A percentile compares a stretch with the other conserved stretches of the same genome.
Conservation (phyloP, 768 basidiomycete species). For the Boletus reticuloceps region DNA sequence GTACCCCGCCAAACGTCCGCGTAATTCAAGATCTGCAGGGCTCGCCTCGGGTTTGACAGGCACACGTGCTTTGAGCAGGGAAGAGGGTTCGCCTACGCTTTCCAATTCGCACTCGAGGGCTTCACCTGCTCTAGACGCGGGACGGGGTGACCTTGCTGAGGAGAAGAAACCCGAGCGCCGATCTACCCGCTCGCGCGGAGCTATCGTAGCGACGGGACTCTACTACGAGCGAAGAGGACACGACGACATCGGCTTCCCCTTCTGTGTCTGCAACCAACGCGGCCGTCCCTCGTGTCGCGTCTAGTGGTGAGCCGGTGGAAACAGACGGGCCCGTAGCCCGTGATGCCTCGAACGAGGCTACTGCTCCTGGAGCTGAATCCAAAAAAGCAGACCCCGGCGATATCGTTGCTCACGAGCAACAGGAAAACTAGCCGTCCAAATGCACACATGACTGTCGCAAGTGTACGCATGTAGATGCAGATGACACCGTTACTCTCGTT, state of each 20-base stretch:
- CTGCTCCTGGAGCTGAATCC: background rate
- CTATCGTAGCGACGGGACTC: constrained; percentile 45
- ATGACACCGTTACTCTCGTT: background rate
- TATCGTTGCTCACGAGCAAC: background rate
- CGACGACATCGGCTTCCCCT: constrained; percentile 33
- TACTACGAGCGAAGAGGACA: constrained; percentile 47
- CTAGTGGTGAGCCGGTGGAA: constrained; percentile 16
- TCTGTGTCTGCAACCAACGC: constrained; percentile 30
- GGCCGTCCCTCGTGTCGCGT: constrained; percentile 1
- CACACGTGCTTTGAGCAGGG: constrained; percentile 28
- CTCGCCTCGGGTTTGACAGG: constrained; percentile 11
- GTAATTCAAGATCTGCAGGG: constrained; percentile 45
- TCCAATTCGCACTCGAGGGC: constrained; percentile 26
- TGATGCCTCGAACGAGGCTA: constrained; percentile 2
- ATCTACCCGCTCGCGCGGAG: constrained; percentile 45
- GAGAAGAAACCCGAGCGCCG: constrained; percentile 39
- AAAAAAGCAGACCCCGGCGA: constrained; percentile 1
- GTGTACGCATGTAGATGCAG: background rate
- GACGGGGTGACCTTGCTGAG: constrained; percentile 12
- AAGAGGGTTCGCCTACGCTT: constrained; percentile 43
- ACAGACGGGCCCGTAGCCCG: constrained; percentile 8
- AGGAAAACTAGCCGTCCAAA: constrained; percentile 1
- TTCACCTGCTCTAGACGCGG: constrained; percentile 19
- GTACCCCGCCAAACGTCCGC: constrained; percentile 70
- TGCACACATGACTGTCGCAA: background rate